phyloP scores from a whole-genome alignment of 2,329 filamentous ascomycete genomes.

The Bretziella fagacearum region DNA sequence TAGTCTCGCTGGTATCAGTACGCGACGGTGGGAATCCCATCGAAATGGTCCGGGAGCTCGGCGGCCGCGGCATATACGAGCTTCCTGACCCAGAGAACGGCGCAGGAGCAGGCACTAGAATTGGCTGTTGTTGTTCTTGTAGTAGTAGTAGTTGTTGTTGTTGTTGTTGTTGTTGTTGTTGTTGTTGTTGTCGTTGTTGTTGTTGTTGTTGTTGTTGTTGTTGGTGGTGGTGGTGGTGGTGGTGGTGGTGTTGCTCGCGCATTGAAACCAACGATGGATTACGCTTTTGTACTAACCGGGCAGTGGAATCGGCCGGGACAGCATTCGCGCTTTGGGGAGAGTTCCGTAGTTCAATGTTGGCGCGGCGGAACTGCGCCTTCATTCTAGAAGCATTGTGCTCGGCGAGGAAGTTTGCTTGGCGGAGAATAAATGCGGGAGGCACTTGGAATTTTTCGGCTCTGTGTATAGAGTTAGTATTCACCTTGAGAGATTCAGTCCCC shows the following conservation, averaged over 20 bases:
- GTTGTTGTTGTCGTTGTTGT: neutral
- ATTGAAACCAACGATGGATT: neutral
- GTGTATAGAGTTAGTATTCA: slow-evolving; percentile 6
- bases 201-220: neutral
- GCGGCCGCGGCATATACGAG: neutral
- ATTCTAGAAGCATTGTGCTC: slow-evolving; percentile 83
- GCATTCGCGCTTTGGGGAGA: slow-evolving; percentile 39
- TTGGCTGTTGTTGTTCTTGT: neutral
- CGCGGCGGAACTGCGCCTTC: slow-evolving; percentile 72
- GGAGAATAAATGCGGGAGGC: slow-evolving; percentile 70
- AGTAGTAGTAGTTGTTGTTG: neutral
- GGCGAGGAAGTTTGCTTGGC: slow-evolving; percentile 87
- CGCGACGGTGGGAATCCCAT: slow-evolving; percentile 2
- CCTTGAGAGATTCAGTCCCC: neutral
- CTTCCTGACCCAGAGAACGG: slow-evolving; percentile 1
- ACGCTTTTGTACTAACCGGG: neutral
- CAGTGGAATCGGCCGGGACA: slow-evolving; percentile 23
- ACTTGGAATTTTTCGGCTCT: slow-evolving; percentile 68
- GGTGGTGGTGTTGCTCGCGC: no score
- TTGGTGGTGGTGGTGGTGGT: slow-evolving; percentile 2
- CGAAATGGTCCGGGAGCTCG: neutral
- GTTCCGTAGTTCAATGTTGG: slow-evolving; percentile 39
- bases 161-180: neutral
- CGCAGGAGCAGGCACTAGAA: neutral
- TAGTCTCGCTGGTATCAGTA: neutral